Evolutionary conservation across 2,329 filamentous ascomycete genomes (phyloP), one percentile per base, ranked within the genome.

Genomic region (Torrubiella hemipterigena): DNA sequence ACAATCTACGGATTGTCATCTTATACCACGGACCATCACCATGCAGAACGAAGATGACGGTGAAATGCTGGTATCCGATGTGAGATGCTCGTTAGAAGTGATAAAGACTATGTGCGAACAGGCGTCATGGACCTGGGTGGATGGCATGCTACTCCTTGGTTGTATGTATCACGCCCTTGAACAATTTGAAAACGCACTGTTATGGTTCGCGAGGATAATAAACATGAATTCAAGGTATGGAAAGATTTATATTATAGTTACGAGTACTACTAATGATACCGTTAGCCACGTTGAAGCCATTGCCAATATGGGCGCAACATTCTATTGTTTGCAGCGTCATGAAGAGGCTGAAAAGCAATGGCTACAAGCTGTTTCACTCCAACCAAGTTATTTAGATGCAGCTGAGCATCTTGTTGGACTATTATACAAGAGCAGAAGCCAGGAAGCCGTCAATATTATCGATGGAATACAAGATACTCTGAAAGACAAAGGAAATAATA

Each of bases 381-480:
- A 83, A 7, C 91, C 91, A 1, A 81, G 77, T 48, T 93, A 93
- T 55, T 81, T 98, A 35, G 91, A 98, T 58, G 87, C 91, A 7
- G 85, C 91, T 3, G 91, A 98, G 51, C 87, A 96, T 59, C 69
- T 98, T 2, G 82, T 96, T 18, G 85, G 86, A 2, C 63, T 96
- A 28, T 56, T 96, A 13, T 95, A 89, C 50, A 83, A 77, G 38
- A 81, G 93, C 35, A 73, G 87, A 39, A 81, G 77, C 29, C 76
- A 71, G 44, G 85, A 96, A 50, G 91, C 91, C 7, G 77, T 98
- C 36, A 74, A 80, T 29, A 77, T 94, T 30, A 94, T 98, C 42
- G 75, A 81, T 42, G 82, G 77, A 48, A 77, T 98, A 7, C 87
- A 98, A 55, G 69, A 68, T 4, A 73, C 77, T 6, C 60, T 95